These are phyloP conservation scores for Luvunga scandens DNA, from an alignment of 345 rosid genomes.

Conservation along the genomic window DNA sequence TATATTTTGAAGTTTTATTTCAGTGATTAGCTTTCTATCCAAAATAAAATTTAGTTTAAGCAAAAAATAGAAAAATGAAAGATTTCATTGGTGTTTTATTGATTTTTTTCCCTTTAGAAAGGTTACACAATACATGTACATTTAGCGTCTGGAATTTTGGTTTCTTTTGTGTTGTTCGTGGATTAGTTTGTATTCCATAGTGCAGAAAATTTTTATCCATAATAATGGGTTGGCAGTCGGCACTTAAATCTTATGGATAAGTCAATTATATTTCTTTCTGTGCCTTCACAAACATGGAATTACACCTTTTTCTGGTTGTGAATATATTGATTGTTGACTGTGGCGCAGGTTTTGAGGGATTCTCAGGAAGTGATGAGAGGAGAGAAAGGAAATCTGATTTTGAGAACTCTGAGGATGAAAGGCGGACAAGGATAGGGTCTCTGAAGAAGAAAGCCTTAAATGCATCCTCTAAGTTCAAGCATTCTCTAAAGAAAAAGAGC, in stretches of 20 bases:
- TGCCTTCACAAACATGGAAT: not conserved
- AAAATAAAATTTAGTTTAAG: not conserved
- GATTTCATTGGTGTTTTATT: not conserved
- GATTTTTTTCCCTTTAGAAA: not conserved
- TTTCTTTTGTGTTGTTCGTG: not conserved
- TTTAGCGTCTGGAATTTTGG: not conserved
- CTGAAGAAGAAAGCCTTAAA: conserved; percentile 90
- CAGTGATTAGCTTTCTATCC: not conserved
- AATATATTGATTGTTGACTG: conserved; percentile 1
- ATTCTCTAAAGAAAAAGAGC: conserved; percentile 86
- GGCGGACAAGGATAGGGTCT: conserved; percentile 88
- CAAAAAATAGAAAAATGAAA: not conserved
- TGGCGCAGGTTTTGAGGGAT: conserved; percentile 87
- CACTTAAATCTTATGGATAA: not conserved
- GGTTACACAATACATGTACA: not conserved
- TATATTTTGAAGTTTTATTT: not conserved
- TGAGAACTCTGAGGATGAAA: conserved; percentile 98
- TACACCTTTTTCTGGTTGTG: not conserved
- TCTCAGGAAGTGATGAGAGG: conserved; percentile 84
- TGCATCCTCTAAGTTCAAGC: conserved; percentile 89
- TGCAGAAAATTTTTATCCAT: not conserved
- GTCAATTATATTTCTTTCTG: not conserved
- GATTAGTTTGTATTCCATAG: not conserved
- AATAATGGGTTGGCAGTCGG: not conserved
- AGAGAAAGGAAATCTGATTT: conserved; percentile 93